Percentiles rank a stretch among this genome's conserved stretches.
These are phyloP conservation scores for Hypholoma fasciculare DNA, from an alignment of 768 basidiomycete genomes.

Conservation along the genomic window DNA sequence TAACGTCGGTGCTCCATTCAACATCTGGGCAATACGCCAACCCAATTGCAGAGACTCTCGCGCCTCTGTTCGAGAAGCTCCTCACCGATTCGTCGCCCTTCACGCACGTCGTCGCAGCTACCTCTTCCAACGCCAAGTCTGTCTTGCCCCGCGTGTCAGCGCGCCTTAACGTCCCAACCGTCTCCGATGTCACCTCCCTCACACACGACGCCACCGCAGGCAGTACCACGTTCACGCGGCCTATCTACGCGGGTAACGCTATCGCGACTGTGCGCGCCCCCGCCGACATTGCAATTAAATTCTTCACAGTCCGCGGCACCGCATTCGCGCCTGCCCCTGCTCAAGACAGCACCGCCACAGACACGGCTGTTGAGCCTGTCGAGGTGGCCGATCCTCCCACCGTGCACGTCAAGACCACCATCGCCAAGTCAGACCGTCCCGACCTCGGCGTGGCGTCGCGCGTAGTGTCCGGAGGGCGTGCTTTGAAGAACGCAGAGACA, in stretches of 20 bases:
- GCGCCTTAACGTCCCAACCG: slow-evolving; percentile 82
- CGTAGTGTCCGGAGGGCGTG: slow-evolving; percentile 94
- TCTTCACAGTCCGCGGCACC: slow-evolving; percentile 93
- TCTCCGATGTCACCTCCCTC: slow-evolving; percentile 88
- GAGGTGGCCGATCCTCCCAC: slow-evolving; percentile 57
- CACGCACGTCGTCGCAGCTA: slow-evolving; percentile 91
- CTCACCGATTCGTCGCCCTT: slow-evolving; percentile 63
- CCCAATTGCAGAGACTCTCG: slow-evolving; percentile 72
- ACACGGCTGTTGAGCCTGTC: slow-evolving; percentile 63
- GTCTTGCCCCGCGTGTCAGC: slow-evolving; percentile 92
- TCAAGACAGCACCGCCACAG: slow-evolving; percentile 55
- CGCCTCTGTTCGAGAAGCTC: slow-evolving; percentile 80
- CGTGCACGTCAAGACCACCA: slow-evolving; percentile 68
- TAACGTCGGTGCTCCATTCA: slow-evolving; percentile 69
- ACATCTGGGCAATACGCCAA: slow-evolving; percentile 68
- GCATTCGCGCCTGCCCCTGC: slow-evolving; percentile 74
- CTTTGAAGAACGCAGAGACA: slow-evolving; percentile 92
- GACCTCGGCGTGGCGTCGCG: slow-evolving; percentile 86
- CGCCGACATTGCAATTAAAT: slow-evolving; percentile 78
- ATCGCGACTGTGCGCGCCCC: slow-evolving; percentile 87
- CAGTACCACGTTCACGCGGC: slow-evolving; percentile 85
- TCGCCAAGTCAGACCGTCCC: slow-evolving; percentile 90
- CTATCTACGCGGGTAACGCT: slow-evolving; percentile 98
- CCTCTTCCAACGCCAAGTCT: slow-evolving; percentile 91
- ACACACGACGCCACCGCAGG: slow-evolving; percentile 70